These are phyloP conservation scores for Coniella vitis DNA, from an alignment of 2,329 filamentous ascomycete genomes.

Conservation along the genomic window DNA sequence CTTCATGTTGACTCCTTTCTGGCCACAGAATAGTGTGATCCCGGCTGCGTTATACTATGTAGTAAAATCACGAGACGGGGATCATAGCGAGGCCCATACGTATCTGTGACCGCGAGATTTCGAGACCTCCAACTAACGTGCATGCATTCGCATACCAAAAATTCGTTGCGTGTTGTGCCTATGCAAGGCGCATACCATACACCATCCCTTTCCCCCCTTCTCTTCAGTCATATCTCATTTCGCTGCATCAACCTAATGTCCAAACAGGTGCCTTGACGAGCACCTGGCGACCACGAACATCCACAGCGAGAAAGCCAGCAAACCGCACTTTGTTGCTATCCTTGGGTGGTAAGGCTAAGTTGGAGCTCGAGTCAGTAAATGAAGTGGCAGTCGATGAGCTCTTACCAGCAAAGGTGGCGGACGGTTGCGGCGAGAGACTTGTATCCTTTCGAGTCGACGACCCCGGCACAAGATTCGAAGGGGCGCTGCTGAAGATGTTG, in stretches of 20 bases:
- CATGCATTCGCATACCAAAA: too few species aligned
- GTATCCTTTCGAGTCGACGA: constrained; percentile 11
- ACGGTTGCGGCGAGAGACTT: constrained; percentile 7
- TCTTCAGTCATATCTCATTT: constrained; percentile 20
- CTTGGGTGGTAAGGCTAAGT: constrained; percentile 33
- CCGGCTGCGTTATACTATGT: too few species aligned
- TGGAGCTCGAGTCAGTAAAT: constrained; percentile 33
- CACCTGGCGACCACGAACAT: constrained; percentile 70
- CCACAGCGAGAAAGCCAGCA: constrained; percentile 66
- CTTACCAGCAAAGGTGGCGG: constrained; percentile 1
- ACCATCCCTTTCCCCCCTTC: background rate
- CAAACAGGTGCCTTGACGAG: constrained; percentile 71
- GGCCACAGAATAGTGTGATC: too few species aligned
- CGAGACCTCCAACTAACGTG: too few species aligned
- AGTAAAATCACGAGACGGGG: too few species aligned
- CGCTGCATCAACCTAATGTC: constrained; percentile 36
- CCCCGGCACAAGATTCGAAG: constrained; percentile 14
- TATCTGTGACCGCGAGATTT: too few species aligned
- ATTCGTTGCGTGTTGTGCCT: background rate
- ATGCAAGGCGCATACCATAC: background rate
- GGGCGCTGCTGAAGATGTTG: constrained; percentile 13
- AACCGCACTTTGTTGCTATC: constrained; percentile 59
- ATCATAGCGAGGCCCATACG: too few species aligned
- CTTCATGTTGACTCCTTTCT: too few species aligned
- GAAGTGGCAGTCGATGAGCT: constrained; percentile 11